Percentiles rank a stretch among this genome's conserved stretches.
Conservation (phyloP, 2,329 filamentous ascomycete species). For the Dothiorella sarmentorum region DNA sequence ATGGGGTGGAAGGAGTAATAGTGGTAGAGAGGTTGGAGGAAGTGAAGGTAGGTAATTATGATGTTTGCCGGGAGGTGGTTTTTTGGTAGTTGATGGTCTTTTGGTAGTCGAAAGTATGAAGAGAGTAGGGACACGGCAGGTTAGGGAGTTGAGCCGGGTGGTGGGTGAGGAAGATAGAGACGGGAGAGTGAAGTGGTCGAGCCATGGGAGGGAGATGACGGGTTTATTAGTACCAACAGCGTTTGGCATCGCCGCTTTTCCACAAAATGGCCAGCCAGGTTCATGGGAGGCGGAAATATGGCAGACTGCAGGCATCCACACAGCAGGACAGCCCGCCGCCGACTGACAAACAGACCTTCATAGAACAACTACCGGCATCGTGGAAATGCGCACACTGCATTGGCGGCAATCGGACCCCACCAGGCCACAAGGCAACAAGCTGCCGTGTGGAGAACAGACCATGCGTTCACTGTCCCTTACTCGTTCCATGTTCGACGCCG, state of each 20-base stretch:
- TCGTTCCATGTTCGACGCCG: neutral
- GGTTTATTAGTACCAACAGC: neutral
- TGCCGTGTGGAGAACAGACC: neutral
- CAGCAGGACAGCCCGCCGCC: neutral
- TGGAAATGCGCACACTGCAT: neutral
- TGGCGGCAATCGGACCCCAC: neutral
- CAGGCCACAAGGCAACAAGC: neutral
- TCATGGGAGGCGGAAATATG: neutral
- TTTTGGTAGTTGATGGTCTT: too few species aligned
- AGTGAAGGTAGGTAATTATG: neutral
- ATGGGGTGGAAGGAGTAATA: neutral
- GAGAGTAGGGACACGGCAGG: neutral
- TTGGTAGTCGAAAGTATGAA: too few species aligned
- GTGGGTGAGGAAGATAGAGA: neutral
- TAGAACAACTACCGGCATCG: neutral
- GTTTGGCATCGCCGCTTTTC: neutral
- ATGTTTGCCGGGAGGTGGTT: too few species aligned
- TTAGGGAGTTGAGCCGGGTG: neutral
- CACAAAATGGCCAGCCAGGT: neutral
- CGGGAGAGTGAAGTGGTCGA: neutral
- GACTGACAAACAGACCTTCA: neutral
- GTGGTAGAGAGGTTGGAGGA: neutral
- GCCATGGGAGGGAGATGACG: neutral
- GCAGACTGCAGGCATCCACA: neutral
- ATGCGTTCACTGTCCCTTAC: neutral